phyloP scores from a whole-genome alignment of 495 filamentous ascomycete genomes.

The Umbilicaria muhlenbergii region DNA sequence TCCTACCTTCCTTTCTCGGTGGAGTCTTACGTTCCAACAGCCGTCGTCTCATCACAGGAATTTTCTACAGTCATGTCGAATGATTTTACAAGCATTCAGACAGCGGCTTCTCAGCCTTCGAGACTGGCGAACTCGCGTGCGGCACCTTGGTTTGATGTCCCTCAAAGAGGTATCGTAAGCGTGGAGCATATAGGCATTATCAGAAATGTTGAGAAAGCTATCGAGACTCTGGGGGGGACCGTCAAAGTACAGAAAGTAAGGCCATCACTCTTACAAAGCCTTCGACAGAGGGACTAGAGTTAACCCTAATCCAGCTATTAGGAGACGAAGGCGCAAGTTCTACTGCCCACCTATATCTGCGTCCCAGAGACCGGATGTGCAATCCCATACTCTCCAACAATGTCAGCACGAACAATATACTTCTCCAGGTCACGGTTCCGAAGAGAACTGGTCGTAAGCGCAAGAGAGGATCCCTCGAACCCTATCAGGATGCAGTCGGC shows the following conservation, averaged over 20 bases:
- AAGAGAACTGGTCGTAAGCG: constrained; percentile 74
- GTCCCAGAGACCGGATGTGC: constrained; percentile 61
- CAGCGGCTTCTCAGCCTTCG: too few species aligned
- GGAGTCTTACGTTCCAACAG: background rate
- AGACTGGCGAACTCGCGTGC: constrained; percentile 10
- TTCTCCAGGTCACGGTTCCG: constrained; percentile 77
- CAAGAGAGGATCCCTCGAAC: constrained; percentile 53
- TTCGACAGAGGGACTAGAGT: too few species aligned
- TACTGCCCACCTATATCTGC: constrained; percentile 47
- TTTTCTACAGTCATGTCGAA: too few species aligned
- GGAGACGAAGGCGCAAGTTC: constrained; percentile 17
- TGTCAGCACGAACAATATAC: constrained; percentile 56
- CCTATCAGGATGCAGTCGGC: constrained; percentile 28
- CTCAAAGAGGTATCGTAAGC: constrained; percentile 46
- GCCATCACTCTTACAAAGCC: background rate
- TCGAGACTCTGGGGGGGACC: constrained; percentile 61
- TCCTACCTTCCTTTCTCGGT: background rate
- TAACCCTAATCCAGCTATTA: constrained; percentile 1
- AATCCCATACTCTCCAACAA: constrained; percentile 58
- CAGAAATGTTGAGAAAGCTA: constrained; percentile 63
- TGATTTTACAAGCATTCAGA: too few species aligned
- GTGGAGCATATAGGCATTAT: constrained; percentile 84
- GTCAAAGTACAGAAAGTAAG: constrained; percentile 37
- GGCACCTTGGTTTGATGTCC: constrained; percentile 43
- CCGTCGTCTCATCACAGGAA: too few species aligned